Conservation (phyloP, 2,329 filamentous ascomycete species). For the Alternaria angustiovoidea region DNA sequence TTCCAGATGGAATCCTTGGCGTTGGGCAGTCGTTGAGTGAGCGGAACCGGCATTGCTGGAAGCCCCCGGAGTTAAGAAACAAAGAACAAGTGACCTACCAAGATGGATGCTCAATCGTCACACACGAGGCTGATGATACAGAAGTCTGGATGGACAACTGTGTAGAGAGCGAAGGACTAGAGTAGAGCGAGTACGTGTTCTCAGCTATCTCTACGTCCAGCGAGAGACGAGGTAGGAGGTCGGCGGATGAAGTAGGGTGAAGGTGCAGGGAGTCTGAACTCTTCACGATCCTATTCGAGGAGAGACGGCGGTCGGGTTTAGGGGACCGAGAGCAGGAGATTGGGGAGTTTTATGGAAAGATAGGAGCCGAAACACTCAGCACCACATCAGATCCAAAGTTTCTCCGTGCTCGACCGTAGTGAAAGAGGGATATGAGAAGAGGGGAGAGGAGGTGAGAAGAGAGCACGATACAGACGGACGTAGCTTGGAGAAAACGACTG, state of each 20-base stretch:
- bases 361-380: constrained; percentile 44
- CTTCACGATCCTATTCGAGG: constrained; percentile 45
- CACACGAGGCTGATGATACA: constrained; percentile 41
- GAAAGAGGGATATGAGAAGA: constrained; percentile 40
- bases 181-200: constrained; percentile 33
- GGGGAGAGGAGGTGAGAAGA: constrained; percentile 39
- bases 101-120: constrained; percentile 23
- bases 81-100: constrained; percentile 37
- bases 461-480: constrained; percentile 45
- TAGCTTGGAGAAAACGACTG: constrained; percentile 47
- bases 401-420: constrained; percentile 51
- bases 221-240: constrained; percentile 31
- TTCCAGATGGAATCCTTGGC: constrained; percentile 3
- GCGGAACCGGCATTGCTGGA: constrained; percentile 6
- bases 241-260: constrained; percentile 31
- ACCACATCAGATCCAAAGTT: constrained; percentile 49
- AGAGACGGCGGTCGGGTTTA: constrained; percentile 48
- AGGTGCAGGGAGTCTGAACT: constrained; percentile 43
- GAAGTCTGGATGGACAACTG: constrained; percentile 39
- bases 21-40: neutral
- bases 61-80: constrained; percentile 14
- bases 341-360: constrained; percentile 48
- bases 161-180: constrained; percentile 53
- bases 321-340: constrained; percentile 48
- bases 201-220: constrained; percentile 43